phyloP scores from a whole-genome alignment of 2,329 filamentous ascomycete species.

The Venturiaceae sp. region DNA sequence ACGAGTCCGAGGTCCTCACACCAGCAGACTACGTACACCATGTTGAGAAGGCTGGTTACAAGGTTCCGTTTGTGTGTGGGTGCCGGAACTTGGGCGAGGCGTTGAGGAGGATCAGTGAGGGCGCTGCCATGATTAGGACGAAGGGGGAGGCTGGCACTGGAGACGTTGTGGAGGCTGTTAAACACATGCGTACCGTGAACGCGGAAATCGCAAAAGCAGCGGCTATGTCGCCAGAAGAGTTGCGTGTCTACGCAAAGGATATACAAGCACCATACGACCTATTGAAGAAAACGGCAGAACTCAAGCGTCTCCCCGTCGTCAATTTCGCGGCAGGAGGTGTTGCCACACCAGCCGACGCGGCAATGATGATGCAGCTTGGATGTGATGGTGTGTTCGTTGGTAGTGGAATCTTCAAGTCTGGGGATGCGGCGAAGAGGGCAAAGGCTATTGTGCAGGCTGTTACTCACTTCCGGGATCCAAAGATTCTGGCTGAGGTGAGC shows the following conservation, averaged over 20 bases:
- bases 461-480: conserved; percentile 79
- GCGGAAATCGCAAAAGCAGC: conserved; percentile 66
- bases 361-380: conserved; percentile 97
- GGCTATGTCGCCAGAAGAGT: conserved; percentile 56
- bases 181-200: conserved; percentile 89
- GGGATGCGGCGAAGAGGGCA: conserved; percentile 80
- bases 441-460: conserved; percentile 92
- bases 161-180: conserved; percentile 92
- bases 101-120: conserved; percentile 79
- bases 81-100: conserved; percentile 93
- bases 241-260: conserved; percentile 72
- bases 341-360: conserved; percentile 96
- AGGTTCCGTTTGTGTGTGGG: conserved; percentile 88
- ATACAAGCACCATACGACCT: conserved; percentile 69
- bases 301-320: conserved; percentile 84
- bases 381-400: conserved; percentile 98
- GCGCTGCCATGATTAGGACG: conserved; percentile 96
- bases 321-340: conserved; percentile 98
- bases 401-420: conserved; percentile 94
- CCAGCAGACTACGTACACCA: conserved; percentile 86
- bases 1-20: conserved; percentile 95
- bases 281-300: conserved; percentile 75
- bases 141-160: conserved; percentile 97
- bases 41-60: conserved; percentile 78
- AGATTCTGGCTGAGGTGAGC: conserved; percentile 78